A percentile compares a stretch with the other conserved stretches of the same genome.
phyloP scores from a whole-genome alignment of 345 rosid genomes.

The Brassica incana region DNA sequence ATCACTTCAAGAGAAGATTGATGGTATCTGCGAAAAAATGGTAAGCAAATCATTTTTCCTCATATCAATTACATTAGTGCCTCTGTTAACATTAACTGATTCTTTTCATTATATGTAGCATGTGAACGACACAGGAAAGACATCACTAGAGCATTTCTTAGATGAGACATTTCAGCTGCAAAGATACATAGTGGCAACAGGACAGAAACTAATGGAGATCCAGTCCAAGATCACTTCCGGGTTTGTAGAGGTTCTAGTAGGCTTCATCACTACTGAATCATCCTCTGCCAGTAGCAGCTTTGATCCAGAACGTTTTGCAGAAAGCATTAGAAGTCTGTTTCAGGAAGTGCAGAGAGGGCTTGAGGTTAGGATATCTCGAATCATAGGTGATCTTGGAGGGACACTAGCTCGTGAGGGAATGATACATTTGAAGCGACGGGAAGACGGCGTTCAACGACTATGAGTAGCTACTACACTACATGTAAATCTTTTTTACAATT shows the following conservation, averaged over 20 bases:
- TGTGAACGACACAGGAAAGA: background rate
- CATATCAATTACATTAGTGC: background rate
- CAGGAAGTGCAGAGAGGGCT: conserved; percentile 90
- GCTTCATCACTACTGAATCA: conserved; percentile 47
- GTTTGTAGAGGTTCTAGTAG: conserved; percentile 47
- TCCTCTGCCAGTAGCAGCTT: conserved; percentile 39
- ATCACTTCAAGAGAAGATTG: conserved; percentile 83
- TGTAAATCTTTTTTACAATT: conserved; percentile 4
- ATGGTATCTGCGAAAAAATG: conserved; percentile 86
- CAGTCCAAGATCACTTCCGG: conserved; percentile 65
- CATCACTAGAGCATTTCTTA: conserved; percentile 8
- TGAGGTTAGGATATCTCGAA: conserved; percentile 83
- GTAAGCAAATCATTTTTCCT: conserved; percentile 43
- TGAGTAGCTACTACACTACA: conserved; percentile 12
- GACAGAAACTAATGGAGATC: background rate
- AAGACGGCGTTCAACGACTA: background rate
- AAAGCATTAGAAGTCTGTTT: conserved; percentile 57
- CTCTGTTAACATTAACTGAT: conserved; percentile 25
- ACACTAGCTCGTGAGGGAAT: conserved; percentile 91
- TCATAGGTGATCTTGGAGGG: conserved; percentile 85
- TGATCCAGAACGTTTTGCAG: conserved; percentile 69
- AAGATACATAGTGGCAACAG: conserved; percentile 31
- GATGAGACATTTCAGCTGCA: conserved; percentile 15
- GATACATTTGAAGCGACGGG: conserved; percentile 51
- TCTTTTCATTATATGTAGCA: background rate